Conservation (phyloP, 2,329 filamentous ascomycete species). For the Chrysosporium keratinophilum region DNA sequence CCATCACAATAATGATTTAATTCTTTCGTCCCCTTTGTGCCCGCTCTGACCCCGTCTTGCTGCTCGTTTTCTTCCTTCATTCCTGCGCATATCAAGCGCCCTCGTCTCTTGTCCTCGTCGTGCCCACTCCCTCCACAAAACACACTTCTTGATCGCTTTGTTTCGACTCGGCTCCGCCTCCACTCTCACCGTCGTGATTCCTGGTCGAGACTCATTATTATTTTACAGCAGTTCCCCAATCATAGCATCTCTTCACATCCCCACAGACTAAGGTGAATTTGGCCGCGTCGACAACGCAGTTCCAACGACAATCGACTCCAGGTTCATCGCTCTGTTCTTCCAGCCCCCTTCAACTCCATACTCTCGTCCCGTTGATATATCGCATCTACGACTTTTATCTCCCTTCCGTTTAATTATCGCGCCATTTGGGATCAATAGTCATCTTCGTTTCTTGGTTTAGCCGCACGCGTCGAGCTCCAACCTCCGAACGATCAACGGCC, state of each 20-base stretch:
- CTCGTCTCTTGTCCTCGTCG: neutral
- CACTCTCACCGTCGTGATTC: neutral
- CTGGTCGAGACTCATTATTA: constrained; percentile 2
- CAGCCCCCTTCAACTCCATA: neutral
- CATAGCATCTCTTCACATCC: neutral
- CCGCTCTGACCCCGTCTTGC: too few species aligned
- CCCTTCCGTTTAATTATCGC: neutral
- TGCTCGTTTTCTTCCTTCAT: neutral
- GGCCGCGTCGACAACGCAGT: neutral
- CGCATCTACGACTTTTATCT: neutral
- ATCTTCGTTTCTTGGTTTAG: neutral
- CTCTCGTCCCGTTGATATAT: neutral
- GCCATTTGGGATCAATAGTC: neutral
- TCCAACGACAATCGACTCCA: neutral
- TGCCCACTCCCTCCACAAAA: neutral
- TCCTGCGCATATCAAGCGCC: neutral
- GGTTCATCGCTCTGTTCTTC: neutral
- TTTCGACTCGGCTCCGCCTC: constrained; percentile 8
- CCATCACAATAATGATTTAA: too few species aligned
- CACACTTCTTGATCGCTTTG: constrained; percentile 2
- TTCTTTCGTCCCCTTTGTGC: too few species aligned
- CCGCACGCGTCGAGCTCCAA: neutral
- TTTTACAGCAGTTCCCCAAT: neutral
- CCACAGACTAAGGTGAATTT: neutral
- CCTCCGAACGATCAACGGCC: neutral